Evolutionary conservation across 2,329 filamentous ascomycete genomes (phyloP).

Genomic region (Fusarium mundagurra): DNA sequence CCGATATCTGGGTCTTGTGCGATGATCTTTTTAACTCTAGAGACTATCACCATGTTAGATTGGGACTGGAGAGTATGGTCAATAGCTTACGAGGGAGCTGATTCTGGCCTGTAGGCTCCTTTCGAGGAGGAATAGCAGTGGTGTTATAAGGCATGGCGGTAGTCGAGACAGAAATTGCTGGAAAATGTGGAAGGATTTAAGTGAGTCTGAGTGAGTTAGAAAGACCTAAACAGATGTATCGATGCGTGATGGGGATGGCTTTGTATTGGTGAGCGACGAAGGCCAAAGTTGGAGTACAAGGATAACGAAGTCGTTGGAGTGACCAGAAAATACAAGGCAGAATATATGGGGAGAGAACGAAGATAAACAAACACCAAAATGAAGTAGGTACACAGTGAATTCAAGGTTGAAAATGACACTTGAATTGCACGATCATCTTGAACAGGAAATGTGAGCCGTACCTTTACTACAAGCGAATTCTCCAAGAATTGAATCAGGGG

Average conservation of each 20-base stretch:
- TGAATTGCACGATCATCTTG: not conserved
- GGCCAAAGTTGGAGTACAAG: not conserved
- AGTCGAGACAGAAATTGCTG: not conserved
- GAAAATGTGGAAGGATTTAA: not conserved
- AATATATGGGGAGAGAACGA: not conserved
- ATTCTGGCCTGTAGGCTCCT: constrained; percentile 85
- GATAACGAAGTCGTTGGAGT: not conserved
- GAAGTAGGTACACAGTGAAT: too few species aligned
- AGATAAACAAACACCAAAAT: not conserved
- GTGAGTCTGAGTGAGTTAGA: constrained; percentile 4
- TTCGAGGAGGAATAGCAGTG: constrained; percentile 79
- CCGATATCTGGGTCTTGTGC: constrained; percentile 85
- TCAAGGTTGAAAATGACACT: not conserved
- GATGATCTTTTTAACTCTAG: constrained; percentile 96
- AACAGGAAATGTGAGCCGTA: constrained; percentile 4
- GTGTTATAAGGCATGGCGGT: constrained; percentile 87
- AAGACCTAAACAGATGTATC: not conserved
- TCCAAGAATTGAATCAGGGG: not conserved
- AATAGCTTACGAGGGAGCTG: constrained; percentile 81
- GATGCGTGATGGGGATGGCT: not conserved
- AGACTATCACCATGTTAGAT: constrained; percentile 65
- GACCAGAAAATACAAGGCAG: not conserved
- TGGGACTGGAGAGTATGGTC: constrained; percentile 7
- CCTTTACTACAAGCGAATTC: not conserved
- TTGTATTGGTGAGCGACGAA: not conserved